Percentiles rank a stretch among this genome's conserved stretches.
phyloP scores from a whole-genome alignment of 2,329 filamentous ascomycete genomes.

The Verticillium tricorpus region DNA sequence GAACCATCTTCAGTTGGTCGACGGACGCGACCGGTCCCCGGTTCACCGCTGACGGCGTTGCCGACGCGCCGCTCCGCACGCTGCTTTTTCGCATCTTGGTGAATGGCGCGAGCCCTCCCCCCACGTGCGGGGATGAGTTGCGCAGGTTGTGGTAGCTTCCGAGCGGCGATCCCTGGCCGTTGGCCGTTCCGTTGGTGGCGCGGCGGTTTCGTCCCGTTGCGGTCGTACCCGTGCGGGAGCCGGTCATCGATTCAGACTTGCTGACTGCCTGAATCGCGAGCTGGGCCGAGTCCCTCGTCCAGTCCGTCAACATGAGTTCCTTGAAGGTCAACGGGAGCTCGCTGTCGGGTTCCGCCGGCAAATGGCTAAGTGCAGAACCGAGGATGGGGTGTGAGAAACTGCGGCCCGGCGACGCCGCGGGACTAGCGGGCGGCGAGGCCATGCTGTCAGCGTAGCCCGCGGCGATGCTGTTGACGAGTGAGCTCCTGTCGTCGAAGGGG shows the following conservation, averaged over 20 bases:
- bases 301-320: constrained; percentile 73
- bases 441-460: constrained; percentile 62
- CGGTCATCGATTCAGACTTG: constrained; percentile 69
- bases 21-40: constrained; percentile 54
- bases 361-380: constrained; percentile 38
- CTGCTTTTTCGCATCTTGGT: constrained; percentile 50
- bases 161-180: constrained; percentile 42
- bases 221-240: constrained; percentile 64
- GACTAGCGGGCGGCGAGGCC: constrained; percentile 63
- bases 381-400: constrained; percentile 59
- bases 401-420: constrained; percentile 64
- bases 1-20: constrained; percentile 58
- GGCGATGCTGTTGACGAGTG: constrained; percentile 71
- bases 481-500: constrained; percentile 69
- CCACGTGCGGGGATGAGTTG: constrained; percentile 37
- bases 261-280: constrained; percentile 63
- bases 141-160: constrained; percentile 47
- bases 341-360: constrained; percentile 34
- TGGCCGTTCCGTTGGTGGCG: constrained; percentile 48
- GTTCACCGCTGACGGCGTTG: constrained; percentile 35
- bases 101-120: constrained; percentile 24
- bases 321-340: constrained; percentile 63
- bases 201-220: constrained; percentile 50
- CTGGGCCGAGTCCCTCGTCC: constrained; percentile 73
- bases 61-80: constrained; percentile 46